Evolutionary conservation across 306 rosid genomes (phyloP), one percentile per base, ranked within the genome.

Genomic region (Astragalus membranaceus): DNA sequence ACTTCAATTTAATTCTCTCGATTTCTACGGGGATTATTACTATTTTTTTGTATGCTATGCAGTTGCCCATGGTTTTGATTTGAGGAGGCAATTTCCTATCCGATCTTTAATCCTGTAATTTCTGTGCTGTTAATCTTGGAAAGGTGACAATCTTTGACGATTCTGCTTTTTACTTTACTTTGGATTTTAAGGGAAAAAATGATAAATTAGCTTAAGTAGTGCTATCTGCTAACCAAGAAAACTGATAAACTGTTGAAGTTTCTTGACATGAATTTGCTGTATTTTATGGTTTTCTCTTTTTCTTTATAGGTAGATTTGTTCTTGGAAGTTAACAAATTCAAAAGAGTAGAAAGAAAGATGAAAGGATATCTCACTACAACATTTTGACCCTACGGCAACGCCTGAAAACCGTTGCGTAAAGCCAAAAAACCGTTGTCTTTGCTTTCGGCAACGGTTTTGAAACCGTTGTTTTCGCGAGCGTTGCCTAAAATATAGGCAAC

Each of bases 271-370:
- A 46, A 64, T 49, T 50, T 49, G 1, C 14, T 32, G 61, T 47
- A 0, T 73, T 55, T 16, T 15, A 36, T 43, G 52, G 6, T 10
- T 57, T 35, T 70, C n/a, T 56, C 11, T 0, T n/a, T 67, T 20
- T 73, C 52, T 36, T 1, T 20, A 12, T 16, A 76, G 72, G 64
- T 4, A 13, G 64, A 64, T 62, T 58, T 66, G 75, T 43, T 15
- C 17, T 46, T 16, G 49, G 73, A 67, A 44, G 42, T 35, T 57
- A 61, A 15, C 36, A 76, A 72, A 75, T 84, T 79, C 74, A 9
- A n/a, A 53, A 67, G 79, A 64, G 80, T 53, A 20, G 69, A 55
- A 67, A 83, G 75, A 70, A 76, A 73, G 70, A 77, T 37, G 58
- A 20, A 55, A 10, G 46, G 14, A 3, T 81, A 69, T 56, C 69